Evolutionary conservation across 1,284 basidiomycete genomes (phyloP).

Genomic region (Porogramme epimiltina): DNA sequence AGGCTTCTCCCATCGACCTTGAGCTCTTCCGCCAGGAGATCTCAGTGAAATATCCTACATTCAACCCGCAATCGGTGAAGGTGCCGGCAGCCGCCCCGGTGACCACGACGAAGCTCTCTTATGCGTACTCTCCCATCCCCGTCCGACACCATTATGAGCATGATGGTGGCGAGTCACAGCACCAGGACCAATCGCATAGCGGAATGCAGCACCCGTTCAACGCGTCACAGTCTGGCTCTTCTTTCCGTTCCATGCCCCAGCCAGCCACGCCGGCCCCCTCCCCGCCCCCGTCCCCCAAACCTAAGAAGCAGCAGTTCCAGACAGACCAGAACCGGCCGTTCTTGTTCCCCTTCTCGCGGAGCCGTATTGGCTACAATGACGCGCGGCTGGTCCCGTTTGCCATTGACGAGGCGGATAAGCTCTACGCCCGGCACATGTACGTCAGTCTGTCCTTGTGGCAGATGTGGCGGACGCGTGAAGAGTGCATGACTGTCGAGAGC

Average conservation of each 20-base stretch:
- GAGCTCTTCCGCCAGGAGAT: conserved; percentile 88
- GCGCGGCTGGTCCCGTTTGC: conserved; percentile 85
- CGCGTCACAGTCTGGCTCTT: conserved; percentile 43
- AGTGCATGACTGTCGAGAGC: conserved; percentile 92
- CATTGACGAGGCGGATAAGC: conserved; percentile 92
- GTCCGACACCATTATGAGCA: conserved; percentile 92
- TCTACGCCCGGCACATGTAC: conserved; percentile 92
- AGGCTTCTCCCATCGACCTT: conserved; percentile 88
- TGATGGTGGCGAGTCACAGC: conserved; percentile 60
- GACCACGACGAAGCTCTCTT: conserved; percentile 71
- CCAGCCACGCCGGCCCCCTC: conserved; percentile 87
- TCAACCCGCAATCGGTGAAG: conserved; percentile 56
- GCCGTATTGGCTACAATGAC: conserved; percentile 42
- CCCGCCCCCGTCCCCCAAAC: conserved; percentile 86
- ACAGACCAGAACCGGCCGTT: conserved; percentile 96
- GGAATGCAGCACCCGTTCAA: conserved; percentile 46
- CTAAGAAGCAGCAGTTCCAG: conserved; percentile 98
- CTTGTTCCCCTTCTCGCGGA: conserved; percentile 89
- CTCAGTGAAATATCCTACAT: conserved; percentile 93
- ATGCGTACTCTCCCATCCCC: conserved; percentile 90
- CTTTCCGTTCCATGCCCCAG: conserved; percentile 59
- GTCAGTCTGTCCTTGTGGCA: conserved; percentile 89
- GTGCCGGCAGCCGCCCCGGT: conserved; percentile 40
- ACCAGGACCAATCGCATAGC: conserved; percentile 39
- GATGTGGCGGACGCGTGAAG: conserved; percentile 94